Evolutionary conservation across 495 filamentous ascomycete species (phyloP), one percentile per base, ranked within the genome.

Genomic region (Chaetomium cochliodes): DNA sequence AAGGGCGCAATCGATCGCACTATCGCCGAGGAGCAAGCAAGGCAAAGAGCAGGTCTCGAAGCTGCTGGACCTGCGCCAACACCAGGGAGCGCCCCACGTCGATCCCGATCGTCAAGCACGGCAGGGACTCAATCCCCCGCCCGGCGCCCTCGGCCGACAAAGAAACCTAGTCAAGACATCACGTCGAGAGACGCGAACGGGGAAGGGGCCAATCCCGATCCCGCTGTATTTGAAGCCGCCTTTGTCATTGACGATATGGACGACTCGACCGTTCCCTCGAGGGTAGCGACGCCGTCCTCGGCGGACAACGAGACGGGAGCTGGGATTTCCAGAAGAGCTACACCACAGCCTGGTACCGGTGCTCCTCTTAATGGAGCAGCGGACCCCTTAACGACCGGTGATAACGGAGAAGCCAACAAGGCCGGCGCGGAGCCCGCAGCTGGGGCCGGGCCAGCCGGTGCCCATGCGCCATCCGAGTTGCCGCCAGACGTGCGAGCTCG

Each of bases 11-110:
- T 96, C 70, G 91, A 96, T 72, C 86, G 86, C 67, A 86, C 87
- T 68, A 92, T 96, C 66, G 89, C 91, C 67, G 90, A 96, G 78
- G 92, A 96, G 81, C 91, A 94, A 77, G 89, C 90, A 60, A 87
- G 91, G 55, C 87, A 90, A 69, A 83, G 81, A 69, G 76, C 87
- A 12, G 11, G 28, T 47, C 46, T 67, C 41, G 65, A 72, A n/a
- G 65, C 71, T 20, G 64, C 70, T 53, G 69, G 25, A 28, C 18
- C 67, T 62, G 75, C 81, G 22, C 39, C 78, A 77, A 37, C 82
- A 58, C 65, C 75, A 16, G 80, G 78, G 62, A 84, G 81, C 42
- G 69, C 82, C 30, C 77, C 84, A 37, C 79, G 84, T 25, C 74
- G 79, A 39, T 77, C 80, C 12, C 82, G 86, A 33, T 78, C 82